phyloP scores from a whole-genome alignment of 805 yeast species.

The Ogataea corticis region DNA sequence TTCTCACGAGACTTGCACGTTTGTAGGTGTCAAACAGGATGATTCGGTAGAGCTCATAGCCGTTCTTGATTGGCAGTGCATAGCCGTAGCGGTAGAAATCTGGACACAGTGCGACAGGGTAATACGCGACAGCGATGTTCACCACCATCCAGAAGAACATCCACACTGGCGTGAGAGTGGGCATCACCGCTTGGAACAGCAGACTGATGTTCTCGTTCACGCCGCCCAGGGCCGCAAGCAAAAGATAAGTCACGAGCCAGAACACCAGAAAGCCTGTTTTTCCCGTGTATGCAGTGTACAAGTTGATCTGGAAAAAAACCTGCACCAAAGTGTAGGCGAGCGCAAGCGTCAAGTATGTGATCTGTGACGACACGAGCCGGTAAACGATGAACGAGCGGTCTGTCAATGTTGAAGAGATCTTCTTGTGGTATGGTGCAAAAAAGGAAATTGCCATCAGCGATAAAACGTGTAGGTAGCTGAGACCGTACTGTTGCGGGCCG shows the following conservation, averaged over 20 bases:
- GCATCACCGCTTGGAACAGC: conserved; percentile 47
- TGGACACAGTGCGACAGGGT: conserved; percentile 55
- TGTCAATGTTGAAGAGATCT: conserved; percentile 48
- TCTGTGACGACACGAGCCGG: conserved; percentile 49
- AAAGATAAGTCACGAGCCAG: conserved; percentile 63
- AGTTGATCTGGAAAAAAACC: conserved; percentile 63
- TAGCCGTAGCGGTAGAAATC: conserved; percentile 64
- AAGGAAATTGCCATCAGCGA: conserved; percentile 67
- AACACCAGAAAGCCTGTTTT: conserved; percentile 65
- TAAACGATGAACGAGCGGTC: conserved; percentile 48
- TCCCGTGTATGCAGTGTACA: conserved; percentile 54
- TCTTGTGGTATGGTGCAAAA: conserved; percentile 52
- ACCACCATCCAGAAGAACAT: conserved; percentile 64
- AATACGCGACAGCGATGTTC: conserved; percentile 64
- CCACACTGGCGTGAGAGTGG: conserved; percentile 67
- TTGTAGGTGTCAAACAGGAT: conserved; percentile 57
- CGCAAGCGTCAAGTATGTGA: conserved; percentile 53
- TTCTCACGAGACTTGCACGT: conserved; percentile 54
- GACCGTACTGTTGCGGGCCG: conserved; percentile 72
- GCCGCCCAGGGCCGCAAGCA: conserved; percentile 70
- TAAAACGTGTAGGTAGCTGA: conserved; percentile 63
- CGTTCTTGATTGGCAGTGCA: conserved; percentile 63
- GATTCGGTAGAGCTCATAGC: conserved; percentile 56
- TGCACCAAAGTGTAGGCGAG: conserved; percentile 60
- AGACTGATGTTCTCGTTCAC: conserved; percentile 63